A percentile compares a stretch with the other conserved stretches of the same genome.
These are phyloP conservation scores for Crithidia fasciculata DNA, from an alignment of 208 protist genomes.

Conservation along the genomic window DNA sequence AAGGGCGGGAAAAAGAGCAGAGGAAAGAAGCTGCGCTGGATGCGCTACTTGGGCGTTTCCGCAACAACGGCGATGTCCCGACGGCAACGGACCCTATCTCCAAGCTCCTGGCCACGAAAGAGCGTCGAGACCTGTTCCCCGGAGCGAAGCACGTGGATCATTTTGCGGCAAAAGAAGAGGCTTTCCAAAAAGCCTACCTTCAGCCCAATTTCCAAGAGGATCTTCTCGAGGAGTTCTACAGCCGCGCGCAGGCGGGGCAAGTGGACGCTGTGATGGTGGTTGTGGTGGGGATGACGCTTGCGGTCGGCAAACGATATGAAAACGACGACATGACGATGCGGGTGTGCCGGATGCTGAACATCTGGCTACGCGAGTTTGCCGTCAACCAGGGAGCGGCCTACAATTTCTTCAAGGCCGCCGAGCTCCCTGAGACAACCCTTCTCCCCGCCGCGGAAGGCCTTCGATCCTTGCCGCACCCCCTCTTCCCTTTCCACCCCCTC, in stretches of 20 bases:
- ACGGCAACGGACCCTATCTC: too few species aligned
- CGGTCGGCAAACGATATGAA: background rate
- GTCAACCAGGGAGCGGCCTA: background rate
- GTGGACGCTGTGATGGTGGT: background rate
- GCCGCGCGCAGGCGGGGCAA: background rate
- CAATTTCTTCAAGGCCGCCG: background rate
- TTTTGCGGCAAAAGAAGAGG: background rate
- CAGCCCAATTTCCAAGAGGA: background rate
- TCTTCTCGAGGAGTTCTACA: background rate
- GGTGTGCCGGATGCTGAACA: background rate
- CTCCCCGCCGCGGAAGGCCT: background rate
- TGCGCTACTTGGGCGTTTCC: too few species aligned
- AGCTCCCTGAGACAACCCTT: background rate
- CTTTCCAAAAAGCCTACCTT: background rate
- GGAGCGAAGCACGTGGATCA: background rate
- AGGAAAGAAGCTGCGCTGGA: too few species aligned
- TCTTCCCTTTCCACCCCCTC: background rate
- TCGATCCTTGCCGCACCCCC: background rate
- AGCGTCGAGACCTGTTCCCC: background rate
- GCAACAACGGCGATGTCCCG: too few species aligned
- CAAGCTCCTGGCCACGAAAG: too few species aligned
- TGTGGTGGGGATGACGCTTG: background rate
- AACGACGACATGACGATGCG: background rate
- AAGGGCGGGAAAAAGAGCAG: too few species aligned
- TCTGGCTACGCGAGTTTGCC: background rate